Percentiles rank a stretch among this genome's conserved stretches.
phyloP scores from a whole-genome alignment of 306 rosid genomes.

The Lupinus albus region DNA sequence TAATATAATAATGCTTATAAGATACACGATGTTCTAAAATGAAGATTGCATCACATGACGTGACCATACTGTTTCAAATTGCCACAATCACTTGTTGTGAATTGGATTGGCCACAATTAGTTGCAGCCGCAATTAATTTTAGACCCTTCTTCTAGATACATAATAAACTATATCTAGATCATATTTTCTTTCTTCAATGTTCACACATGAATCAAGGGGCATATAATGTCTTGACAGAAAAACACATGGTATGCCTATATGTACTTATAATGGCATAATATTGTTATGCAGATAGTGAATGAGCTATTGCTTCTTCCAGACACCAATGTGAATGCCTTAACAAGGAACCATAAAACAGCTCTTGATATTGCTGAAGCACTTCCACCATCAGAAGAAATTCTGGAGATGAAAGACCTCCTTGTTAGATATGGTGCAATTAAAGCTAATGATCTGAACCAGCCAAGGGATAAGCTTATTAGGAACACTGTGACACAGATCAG shows the following conservation, averaged over 20 bases:
- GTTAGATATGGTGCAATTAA: slow-evolving; percentile 52
- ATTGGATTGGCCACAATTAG: too few relatives aligned
- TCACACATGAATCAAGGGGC: not conserved
- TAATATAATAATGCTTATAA: not conserved
- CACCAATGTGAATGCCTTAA: slow-evolving; percentile 64
- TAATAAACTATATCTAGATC: not conserved
- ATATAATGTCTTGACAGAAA: too few relatives aligned
- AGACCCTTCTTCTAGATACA: not conserved
- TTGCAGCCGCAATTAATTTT: too few relatives aligned
- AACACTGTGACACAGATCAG: slow-evolving; percentile 64
- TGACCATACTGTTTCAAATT: too few relatives aligned
- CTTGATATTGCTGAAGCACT: slow-evolving; percentile 71
- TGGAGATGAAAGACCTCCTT: slow-evolving; percentile 50
- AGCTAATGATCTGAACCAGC: slow-evolving; percentile 64
- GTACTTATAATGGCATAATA: slow-evolving; percentile 7
- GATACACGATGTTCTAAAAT: too few relatives aligned
- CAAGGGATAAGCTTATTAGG: slow-evolving; percentile 64
- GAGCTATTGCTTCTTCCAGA: slow-evolving; percentile 54
- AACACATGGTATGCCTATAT: not conserved
- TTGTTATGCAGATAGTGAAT: slow-evolving; percentile 67
- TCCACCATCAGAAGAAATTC: slow-evolving; percentile 56
- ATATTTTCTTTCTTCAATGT: not conserved
- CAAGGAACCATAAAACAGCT: slow-evolving; percentile 72
- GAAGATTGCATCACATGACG: too few relatives aligned
- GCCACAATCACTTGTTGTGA: too few relatives aligned